Percentiles rank a stretch among this genome's conserved stretches.
These are phyloP conservation scores for Calonectria multiphialidica DNA, from an alignment of 2,329 filamentous ascomycete species.

Conservation along the genomic window DNA sequence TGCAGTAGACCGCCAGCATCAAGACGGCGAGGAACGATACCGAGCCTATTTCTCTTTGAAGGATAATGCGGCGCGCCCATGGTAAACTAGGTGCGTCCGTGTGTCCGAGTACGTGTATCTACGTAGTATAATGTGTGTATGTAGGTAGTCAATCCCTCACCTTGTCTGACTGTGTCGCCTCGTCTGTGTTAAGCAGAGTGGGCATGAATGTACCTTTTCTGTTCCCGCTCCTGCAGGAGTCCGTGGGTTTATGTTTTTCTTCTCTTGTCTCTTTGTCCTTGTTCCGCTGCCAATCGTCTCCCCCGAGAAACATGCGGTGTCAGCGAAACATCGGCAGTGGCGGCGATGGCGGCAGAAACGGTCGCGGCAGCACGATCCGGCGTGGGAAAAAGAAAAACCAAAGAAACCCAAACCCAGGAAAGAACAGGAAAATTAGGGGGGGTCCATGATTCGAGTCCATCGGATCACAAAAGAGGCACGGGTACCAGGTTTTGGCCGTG, in stretches of 20 bases:
- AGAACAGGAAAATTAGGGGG: not conserved
- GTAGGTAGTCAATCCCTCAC: not conserved
- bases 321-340: not conserved
- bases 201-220: not conserved
- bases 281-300: not conserved
- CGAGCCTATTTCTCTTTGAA: not conserved
- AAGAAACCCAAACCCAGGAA: not conserved
- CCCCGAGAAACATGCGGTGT: not conserved
- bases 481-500: conserved; percentile 10
- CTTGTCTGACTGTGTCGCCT: not conserved
- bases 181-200: not conserved
- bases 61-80: conserved; percentile 4
- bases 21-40: not conserved
- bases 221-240: conserved; percentile 3
- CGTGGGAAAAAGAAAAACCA: not conserved
- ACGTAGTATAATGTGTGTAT: not conserved
- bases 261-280: not conserved
- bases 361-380: conserved; percentile 6
- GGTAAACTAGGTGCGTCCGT: not conserved
- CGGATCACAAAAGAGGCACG: conserved; percentile 13
- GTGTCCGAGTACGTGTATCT: not conserved
- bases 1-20: conserved; percentile 14
- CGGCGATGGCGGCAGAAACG: conserved; percentile 19
- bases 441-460: not conserved
- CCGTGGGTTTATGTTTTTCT: conserved; percentile 1